Percentiles rank a stretch among this genome's conserved stretches.
These are phyloP conservation scores for Gossypium bickii DNA, from an alignment of 345 rosid species.

Conservation along the genomic window DNA sequence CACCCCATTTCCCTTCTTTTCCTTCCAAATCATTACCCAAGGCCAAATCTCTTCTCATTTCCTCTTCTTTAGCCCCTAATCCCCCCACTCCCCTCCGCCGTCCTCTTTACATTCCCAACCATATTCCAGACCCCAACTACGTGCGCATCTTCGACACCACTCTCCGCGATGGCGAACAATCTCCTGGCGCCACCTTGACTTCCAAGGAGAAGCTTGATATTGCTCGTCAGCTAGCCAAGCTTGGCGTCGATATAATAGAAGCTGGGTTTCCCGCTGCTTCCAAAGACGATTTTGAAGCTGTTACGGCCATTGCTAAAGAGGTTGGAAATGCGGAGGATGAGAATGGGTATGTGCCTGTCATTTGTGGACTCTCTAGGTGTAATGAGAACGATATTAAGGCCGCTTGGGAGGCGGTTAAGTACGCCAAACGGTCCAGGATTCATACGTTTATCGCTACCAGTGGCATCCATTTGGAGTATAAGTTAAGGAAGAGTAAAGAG, in stretches of 20 bases:
- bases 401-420: conserved; percentile 91
- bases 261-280: conserved; percentile 95
- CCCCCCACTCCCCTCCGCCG: conserved; percentile 36
- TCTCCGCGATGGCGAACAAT: conserved; percentile 98
- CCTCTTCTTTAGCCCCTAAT: conserved; percentile 16
- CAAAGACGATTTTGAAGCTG: conserved; percentile 87
- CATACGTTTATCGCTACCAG: conserved; percentile 92
- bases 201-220: conserved; percentile 86
- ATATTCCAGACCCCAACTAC: conserved; percentile 63
- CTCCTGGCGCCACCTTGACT: conserved; percentile 94
- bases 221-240: conserved; percentile 80
- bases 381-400: conserved; percentile 64
- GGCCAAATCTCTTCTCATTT: conserved; percentile 13
- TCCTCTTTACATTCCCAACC: conserved; percentile 67
- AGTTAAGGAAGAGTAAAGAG: conserved; percentile 64
- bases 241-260: conserved; percentile 89
- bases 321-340: conserved; percentile 64
- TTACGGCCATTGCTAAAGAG: conserved; percentile 60
- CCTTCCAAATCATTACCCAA: conserved; percentile 21
- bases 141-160: conserved; percentile 93
- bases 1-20: conserved; percentile 6
- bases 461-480: conserved; percentile 71
- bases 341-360: conserved; percentile 78
- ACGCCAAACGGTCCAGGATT: conserved; percentile 74
- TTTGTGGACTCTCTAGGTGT: conserved; percentile 89